Base-by-base conservation (phyloP, 805 yeast genomes). In the Suhomyces prunicola region DNA sequence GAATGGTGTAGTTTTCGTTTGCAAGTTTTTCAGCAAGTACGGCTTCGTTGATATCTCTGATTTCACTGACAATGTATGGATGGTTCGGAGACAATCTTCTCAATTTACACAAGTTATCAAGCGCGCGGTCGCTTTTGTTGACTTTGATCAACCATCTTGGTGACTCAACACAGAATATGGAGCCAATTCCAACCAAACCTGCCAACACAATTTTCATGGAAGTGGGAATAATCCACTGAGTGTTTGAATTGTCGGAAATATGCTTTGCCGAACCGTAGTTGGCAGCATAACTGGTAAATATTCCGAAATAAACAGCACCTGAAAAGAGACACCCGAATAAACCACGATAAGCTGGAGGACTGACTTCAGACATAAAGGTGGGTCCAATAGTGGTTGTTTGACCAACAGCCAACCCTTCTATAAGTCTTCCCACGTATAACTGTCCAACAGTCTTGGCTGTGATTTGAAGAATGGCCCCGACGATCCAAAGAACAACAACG, bases 321-420 rank as follows among this genome's bases (percentile, higher is more conserved):
- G 84, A 77, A 60, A 80, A 83, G 39, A 80, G 66, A 67, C 82
- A 77, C 47, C 73, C 76, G 60, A 81, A 76, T 48, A 79, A 58
- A 42, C 86, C 86, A 65, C 86, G 72, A 52, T 79, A 74, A 33
- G 76, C 67, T 42, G 73, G 70, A 17, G 87, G 86, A 13, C 85
- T 71, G 36, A 79, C 74, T 60, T 82, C 87, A 3, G 83, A 73
- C 46, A 80, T 61, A 57, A 80, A 81, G 49, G 80, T 71, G 12
- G 86, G 86, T 6, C 85, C 85, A 54, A 78, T 72, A 15, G 82
- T 81, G 8, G 80, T 77, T 7, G 86, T 78, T 58, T 80, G 81
- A n/a, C 87, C 86, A 50, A 82, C 70, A 23, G 80, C 81, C 15
- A 80, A 60, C 23, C 86, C 86, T 58, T 81, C 84, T 47, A 82